These are phyloP conservation scores for Globisporangium alternatum DNA, from an alignment of 352 stramenopile species.

Conservation along the genomic window DNA sequence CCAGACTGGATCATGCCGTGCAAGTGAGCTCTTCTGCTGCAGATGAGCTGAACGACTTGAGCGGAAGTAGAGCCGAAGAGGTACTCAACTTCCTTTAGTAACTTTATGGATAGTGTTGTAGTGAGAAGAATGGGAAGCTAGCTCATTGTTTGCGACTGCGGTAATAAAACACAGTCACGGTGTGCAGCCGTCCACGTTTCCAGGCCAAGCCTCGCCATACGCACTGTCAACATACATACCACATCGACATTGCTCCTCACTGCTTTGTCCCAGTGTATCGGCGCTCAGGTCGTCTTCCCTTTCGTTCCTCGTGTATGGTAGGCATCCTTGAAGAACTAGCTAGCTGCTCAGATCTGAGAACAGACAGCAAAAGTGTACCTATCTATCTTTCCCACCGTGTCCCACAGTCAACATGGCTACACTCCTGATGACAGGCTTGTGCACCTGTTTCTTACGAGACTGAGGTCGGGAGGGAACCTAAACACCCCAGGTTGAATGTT, in stretches of 20 bases:
- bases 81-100: no score
- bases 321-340: not conserved
- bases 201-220: not conserved
- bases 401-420: not conserved
- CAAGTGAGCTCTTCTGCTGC: not conserved
- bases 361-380: not conserved
- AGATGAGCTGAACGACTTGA: not conserved
- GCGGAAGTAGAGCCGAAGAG: not conserved
- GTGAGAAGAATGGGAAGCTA: no score
- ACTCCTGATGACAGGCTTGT: not conserved
- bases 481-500: no score
- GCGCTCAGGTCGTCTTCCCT: not conserved
- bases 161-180: not conserved
- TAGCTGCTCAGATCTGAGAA: not conserved
- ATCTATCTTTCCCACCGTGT: not conserved
- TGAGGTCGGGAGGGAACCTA: not conserved
- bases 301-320: not conserved
- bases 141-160: not conserved
- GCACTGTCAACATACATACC: not conserved
- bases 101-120: no score
- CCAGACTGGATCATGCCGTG: not conserved
- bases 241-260: no score
- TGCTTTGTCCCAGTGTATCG: not conserved
- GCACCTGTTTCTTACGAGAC: not conserved
- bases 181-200: not conserved